phyloP scores from a whole-genome alignment of 2,329 filamentous ascomycete species.

The Cladosporium phlei region DNA sequence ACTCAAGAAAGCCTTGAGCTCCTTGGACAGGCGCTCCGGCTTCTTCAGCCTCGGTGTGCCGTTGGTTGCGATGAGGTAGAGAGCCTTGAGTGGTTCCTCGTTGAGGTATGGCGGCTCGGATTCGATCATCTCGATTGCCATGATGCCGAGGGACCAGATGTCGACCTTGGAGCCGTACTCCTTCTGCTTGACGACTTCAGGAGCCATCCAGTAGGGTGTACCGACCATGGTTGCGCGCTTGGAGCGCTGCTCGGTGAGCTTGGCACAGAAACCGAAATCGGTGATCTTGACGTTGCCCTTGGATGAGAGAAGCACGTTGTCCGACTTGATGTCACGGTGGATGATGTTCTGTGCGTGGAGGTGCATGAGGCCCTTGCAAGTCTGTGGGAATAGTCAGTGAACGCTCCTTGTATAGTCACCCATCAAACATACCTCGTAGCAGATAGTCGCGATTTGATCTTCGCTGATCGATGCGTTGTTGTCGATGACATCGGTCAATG shows the following conservation, averaged over 20 bases:
- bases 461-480: conserved; percentile 93
- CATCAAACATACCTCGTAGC: conserved; percentile 68
- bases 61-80: conserved; percentile 97
- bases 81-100: conserved; percentile 92
- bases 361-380: conserved; percentile 90
- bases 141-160: conserved; percentile 98
- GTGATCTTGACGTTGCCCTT: conserved; percentile 93
- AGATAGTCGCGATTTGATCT: conserved; percentile 96
- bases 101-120: conserved; percentile 97
- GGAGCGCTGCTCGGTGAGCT: conserved; percentile 91
- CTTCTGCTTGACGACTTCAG: conserved; percentile 98
- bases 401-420: background rate
- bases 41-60: conserved; percentile 96
- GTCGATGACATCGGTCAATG: conserved; percentile 96
- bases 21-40: conserved; percentile 94
- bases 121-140: conserved; percentile 99
- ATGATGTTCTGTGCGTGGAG: conserved; percentile 96
- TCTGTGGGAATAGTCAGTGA: conserved; percentile 52
- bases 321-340: conserved; percentile 98
- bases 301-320: conserved; percentile 92
- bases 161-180: conserved; percentile 98
- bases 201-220: conserved; percentile 99
- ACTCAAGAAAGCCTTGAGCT: conserved; percentile 93
- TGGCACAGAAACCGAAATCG: conserved; percentile 98
- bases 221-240: conserved; percentile 99